Evolutionary conservation across 2,329 filamentous ascomycete species (phyloP), one percentile per base, ranked within the genome.

Genomic region (Calycina marina): DNA sequence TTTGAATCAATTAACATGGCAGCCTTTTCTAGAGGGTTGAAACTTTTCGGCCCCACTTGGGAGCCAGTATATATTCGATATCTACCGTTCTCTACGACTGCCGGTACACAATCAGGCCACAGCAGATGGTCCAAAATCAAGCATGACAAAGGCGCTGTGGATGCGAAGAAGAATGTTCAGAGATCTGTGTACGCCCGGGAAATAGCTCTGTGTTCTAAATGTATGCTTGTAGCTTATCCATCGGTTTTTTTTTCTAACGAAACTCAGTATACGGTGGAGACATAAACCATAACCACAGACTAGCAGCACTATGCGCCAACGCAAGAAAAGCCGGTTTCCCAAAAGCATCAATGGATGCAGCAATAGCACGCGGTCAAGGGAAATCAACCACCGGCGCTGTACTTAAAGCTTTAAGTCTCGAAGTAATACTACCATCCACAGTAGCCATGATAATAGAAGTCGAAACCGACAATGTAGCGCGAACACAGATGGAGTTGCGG

Each of bases 91-190:
- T 72, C 67, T 43, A 56, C 54, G 24, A 55, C 60, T 11, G 42
- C 62, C 6, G 36, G 47, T 5, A 49, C 57, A 10, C 56, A 59
- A 39, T 76, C 78, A 14, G 85, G 85, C 10, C 85, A 93, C 59
- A 93, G 78, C 56, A 80, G 85, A 54, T 98, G 90, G 90, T 85
- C 84, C 36, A 93, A 90, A 50, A 96, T 94, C 59, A 82, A 78
- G 52, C 90, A 96, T 56, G 84, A 90, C 56, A 98, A 98, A 57
- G 85, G 78, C 31, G 82, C 77, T 40, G 79, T 77, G 36, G 90
- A 98, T 55, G 68, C 67, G 37, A 76, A 77, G 46, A 93, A 86
- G 57, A 83, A 74, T 56, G 68, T 67, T 26, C 66, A 77, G 45
- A 76, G 85, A 17, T 70, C 67, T 28, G 56, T 65, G 27, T 69